Conservation (phyloP, 2,329 filamentous ascomycete genomes). For the Alternaria burnsii region DNA sequence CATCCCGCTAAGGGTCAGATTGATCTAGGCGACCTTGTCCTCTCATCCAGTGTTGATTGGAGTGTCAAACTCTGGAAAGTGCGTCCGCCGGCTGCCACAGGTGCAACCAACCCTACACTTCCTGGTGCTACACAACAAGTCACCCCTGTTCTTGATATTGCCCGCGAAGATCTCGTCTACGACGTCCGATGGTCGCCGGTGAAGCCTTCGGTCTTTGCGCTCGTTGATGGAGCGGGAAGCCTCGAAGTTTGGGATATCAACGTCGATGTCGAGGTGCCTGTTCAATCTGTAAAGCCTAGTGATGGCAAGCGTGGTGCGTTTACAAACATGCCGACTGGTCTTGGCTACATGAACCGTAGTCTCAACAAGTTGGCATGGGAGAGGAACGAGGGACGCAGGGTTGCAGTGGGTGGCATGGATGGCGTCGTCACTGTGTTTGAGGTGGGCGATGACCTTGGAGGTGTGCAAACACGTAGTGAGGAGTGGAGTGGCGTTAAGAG, state of each 20-base stretch:
- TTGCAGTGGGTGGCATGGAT: conserved; percentile 92
- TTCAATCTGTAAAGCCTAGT: conserved; percentile 79
- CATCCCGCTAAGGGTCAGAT: conserved; percentile 91
- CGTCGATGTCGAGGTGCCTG: conserved; percentile 89
- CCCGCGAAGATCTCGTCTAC: conserved; percentile 95
- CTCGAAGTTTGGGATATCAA: conserved; percentile 96
- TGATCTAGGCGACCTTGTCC: conserved; percentile 90
- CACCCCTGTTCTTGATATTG: conserved; percentile 84
- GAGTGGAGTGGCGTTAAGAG: conserved; percentile 96
- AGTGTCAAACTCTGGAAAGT: conserved; percentile 97
- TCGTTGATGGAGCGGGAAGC: conserved; percentile 91
- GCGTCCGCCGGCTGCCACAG: conserved; percentile 77
- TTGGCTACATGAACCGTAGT: conserved; percentile 78
- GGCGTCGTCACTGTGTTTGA: conserved; percentile 93
- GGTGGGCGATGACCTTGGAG: conserved; percentile 81
- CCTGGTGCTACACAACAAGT: conserved; percentile 60
- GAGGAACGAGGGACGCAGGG: conserved; percentile 80
- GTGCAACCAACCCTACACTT: conserved; percentile 53
- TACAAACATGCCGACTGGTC: conserved; percentile 48
- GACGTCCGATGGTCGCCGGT: conserved; percentile 95
- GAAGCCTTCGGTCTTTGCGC: conserved; percentile 91
- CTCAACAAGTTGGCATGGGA: conserved; percentile 97
- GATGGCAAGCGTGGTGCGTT: conserved; percentile 54
- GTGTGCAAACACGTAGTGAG: conserved; percentile 85
- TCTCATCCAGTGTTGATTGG: conserved; percentile 95